phyloP scores from a whole-genome alignment of 176 grass and related monocot species.

The Eleusine coracana region DNA sequence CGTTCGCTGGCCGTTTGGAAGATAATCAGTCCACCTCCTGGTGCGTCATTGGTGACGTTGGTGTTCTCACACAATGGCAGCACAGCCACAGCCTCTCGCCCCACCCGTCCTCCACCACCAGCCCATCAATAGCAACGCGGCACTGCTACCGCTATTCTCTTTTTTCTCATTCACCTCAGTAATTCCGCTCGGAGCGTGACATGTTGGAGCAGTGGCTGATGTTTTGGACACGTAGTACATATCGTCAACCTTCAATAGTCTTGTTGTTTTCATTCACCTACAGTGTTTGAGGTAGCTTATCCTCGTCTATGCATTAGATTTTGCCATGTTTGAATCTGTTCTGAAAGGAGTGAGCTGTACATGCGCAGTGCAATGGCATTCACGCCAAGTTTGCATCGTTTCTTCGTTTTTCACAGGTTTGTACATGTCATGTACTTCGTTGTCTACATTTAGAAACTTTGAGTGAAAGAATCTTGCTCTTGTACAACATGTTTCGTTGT shows the following conservation, averaged over 20 bases:
- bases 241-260: not conserved
- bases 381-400: no score
- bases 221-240: not conserved
- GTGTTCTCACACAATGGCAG: not conserved
- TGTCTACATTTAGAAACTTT: no score
- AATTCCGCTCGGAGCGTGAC: not conserved
- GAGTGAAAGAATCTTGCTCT: no score
- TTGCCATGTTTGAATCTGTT: no score
- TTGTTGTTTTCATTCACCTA: not conserved
- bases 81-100: not conserved
- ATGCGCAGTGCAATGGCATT: no score
- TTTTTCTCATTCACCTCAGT: not conserved
- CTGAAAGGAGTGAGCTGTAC: no score
- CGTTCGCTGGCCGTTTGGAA: not conserved
- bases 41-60: conserved; percentile 6
- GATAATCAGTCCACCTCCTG: not conserved
- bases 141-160: no score
- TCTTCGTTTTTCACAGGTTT: no score
- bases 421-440: no score
- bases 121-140: no score
- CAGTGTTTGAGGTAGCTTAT: not conserved
- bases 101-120: not conserved
- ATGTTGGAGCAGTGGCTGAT: not conserved
- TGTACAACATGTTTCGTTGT: no score
- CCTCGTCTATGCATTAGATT: not conserved